Base-by-base conservation (phyloP, 2,329 filamentous ascomycete genomes). In the Chaetomium sp. region DNA sequence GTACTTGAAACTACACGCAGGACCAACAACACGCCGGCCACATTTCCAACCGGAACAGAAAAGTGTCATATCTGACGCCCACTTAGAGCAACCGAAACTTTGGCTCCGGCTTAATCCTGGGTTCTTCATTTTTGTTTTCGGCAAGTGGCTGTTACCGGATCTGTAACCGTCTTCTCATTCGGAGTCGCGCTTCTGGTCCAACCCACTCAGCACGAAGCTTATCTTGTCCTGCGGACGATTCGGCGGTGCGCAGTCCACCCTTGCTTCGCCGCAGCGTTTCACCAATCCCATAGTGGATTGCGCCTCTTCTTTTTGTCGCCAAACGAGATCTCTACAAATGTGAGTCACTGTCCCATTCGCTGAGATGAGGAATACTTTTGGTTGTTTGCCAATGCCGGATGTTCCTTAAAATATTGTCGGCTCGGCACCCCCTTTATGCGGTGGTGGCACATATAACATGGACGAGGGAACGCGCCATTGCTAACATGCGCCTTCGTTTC, bases 321-420 rank as follows among this genome's bases (percentile, higher is more conserved):
- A 49, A 48, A 57, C 49, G 41, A 46, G 54, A 54, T 56, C 49
- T 47, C 52, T 34, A 56, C 57, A 19, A 60, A 53, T 65, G 66
- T 68, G 66, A 68, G 67, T 68, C 67, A 68, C 60, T 52, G 53
- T 37, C 19, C 43, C 48, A 46, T 47, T 55, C 56, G 54, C 54
- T 57, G 52, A 57, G 50, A 42, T 53, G 45, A 49, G 53, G 55
- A 37, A 49, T 49, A 49, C 50, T 59, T 61, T 57, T 42, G 48
- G 49, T 49, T 53, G 47, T 34, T 53, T 48, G 45, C 42, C 41
- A 58, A 47, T 59, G 46, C 53, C 54, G 19, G 19, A 11, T 57
- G 52, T 53, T 48, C 32, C 38, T 50, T 49, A 40, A 48, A 46
- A 56, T 14, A 33, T 47, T 49, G 38, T 38, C 55, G 35, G 37